These are phyloP conservation scores for Flammula alnicola DNA, from an alignment of 1,284 basidiomycete species.

Conservation along the genomic window DNA sequence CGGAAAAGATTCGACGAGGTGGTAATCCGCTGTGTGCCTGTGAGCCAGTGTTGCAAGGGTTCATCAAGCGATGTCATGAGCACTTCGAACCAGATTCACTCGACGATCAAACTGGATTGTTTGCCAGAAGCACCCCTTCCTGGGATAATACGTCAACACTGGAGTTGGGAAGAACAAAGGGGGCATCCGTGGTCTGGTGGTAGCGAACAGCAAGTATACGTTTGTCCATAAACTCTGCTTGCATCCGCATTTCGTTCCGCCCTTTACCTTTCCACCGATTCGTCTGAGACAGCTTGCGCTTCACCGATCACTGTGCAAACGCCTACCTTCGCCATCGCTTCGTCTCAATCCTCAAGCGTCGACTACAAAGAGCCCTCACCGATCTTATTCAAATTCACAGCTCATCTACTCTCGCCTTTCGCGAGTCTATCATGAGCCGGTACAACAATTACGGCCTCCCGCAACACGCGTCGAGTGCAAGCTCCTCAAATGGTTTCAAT, in stretches of 20 bases:
- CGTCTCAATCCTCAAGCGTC: conserved; percentile 27
- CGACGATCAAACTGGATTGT: conserved; percentile 44
- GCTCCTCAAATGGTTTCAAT: conserved; percentile 23
- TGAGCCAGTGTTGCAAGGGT: conserved; percentile 43
- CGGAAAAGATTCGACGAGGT: conserved; percentile 40
- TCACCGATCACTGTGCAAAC: conserved; percentile 44
- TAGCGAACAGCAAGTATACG: conserved; percentile 40
- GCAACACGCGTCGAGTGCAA: conserved; percentile 21
- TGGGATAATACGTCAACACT: conserved; percentile 48
- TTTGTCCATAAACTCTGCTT: conserved; percentile 38
- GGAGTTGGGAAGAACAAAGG: conserved; percentile 43
- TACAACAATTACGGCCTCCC: conserved; percentile 28
- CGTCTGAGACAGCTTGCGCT: conserved; percentile 45
- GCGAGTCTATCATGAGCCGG: too few species aligned
- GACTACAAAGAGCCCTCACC: conserved; percentile 2
- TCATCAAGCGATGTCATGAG: conserved; percentile 45
- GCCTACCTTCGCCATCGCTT: conserved; percentile 28
- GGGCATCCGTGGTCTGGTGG: conserved; percentile 35
- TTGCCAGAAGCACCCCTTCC: conserved; percentile 38
- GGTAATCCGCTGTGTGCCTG: conserved; percentile 44
- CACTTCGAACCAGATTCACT: conserved; percentile 45
- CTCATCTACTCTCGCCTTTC: conserved; percentile 17
- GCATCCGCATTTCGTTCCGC: conserved; percentile 47
- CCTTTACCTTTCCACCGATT: conserved; percentile 36
- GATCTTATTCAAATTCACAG: conserved; percentile 23